A percentile compares a stretch with the other conserved stretches of the same genome.
Evolutionary conservation across 1,139 yeast genomes (phyloP).

Genomic region (Suhomyces anneliseae): DNA sequence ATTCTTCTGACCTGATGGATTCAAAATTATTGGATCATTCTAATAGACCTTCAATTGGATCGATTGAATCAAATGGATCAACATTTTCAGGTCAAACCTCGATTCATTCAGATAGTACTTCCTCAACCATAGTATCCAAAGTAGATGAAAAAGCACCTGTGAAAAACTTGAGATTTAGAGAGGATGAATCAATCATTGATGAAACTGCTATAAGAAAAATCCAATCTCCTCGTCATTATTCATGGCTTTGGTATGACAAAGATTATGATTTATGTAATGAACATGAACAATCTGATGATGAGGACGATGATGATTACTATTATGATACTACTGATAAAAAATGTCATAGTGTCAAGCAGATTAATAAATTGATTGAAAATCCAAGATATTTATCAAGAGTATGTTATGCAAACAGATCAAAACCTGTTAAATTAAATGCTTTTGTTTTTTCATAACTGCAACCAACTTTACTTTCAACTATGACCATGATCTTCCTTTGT

Average conservation of each 20-base stretch:
- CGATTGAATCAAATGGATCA: slow-evolving; percentile 15
- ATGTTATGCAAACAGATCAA: slow-evolving; percentile 31
- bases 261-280: slow-evolving; percentile 32
- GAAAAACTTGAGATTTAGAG: slow-evolving; percentile 18
- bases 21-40: not conserved
- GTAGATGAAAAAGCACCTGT: slow-evolving; percentile 2
- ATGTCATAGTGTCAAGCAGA: slow-evolving; percentile 26
- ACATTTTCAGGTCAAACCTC: slow-evolving; percentile 13
- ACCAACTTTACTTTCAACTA: too few species aligned
- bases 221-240: slow-evolving; percentile 14
- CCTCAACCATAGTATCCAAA: slow-evolving; percentile 12
- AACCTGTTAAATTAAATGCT: slow-evolving; percentile 31
- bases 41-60: slow-evolving; percentile 14
- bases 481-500: too few species aligned
- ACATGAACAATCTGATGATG: slow-evolving; percentile 27
- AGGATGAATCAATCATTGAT: slow-evolving; percentile 20
- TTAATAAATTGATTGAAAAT: slow-evolving; percentile 24
- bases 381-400: slow-evolving; percentile 22
- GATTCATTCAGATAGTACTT: slow-evolving; percentile 14
- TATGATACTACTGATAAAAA: slow-evolving; percentile 11
- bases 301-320: slow-evolving; percentile 12
- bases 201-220: not conserved
- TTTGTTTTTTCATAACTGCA: slow-evolving; percentile 20
- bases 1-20: not conserved
- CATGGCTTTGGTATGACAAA: slow-evolving; percentile 43